A percentile compares a stretch with the other conserved stretches of the same genome.
These are phyloP conservation scores for Rhodamnia argentea DNA, from an alignment of 345 rosid genomes.

Conservation along the genomic window DNA sequence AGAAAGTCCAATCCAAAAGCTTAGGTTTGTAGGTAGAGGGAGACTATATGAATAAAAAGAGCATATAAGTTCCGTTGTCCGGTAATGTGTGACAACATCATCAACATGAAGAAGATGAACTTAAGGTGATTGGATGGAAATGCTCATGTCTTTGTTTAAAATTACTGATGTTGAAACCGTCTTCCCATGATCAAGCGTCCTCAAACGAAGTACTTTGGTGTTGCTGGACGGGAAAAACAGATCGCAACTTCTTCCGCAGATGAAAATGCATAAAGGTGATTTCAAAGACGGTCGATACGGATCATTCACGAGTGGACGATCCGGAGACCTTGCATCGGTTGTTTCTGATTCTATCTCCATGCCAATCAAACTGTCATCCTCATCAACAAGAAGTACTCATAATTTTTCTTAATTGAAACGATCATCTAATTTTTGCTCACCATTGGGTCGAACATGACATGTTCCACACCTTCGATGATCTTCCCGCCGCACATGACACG, in stretches of 20 bases:
- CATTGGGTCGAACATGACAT: background rate
- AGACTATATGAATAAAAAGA: too few species aligned
- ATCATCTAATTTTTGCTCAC: background rate
- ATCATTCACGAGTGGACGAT: background rate
- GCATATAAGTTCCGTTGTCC: too few species aligned
- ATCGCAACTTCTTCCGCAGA: background rate
- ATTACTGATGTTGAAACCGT: background rate
- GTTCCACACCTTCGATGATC: background rate
- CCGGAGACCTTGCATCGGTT: background rate
- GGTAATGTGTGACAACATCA: too few species aligned
- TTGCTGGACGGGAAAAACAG: background rate
- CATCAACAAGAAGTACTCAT: background rate
- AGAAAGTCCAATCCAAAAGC: too few species aligned
- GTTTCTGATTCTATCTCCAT: background rate
- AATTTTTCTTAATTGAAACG: background rate
- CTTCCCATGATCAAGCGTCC: background rate
- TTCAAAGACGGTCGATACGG: background rate
- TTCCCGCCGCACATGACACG: background rate
- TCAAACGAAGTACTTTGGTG: background rate
- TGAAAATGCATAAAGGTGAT: background rate
- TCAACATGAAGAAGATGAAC: background rate
- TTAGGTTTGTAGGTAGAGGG: too few species aligned
- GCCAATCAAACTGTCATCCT: background rate
- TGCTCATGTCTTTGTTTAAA: too few species aligned
- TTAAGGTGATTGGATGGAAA: background rate